These are phyloP conservation scores for Aspergillus steynii DNA, from an alignment of 495 filamentous ascomycete genomes.

Conservation along the genomic window DNA sequence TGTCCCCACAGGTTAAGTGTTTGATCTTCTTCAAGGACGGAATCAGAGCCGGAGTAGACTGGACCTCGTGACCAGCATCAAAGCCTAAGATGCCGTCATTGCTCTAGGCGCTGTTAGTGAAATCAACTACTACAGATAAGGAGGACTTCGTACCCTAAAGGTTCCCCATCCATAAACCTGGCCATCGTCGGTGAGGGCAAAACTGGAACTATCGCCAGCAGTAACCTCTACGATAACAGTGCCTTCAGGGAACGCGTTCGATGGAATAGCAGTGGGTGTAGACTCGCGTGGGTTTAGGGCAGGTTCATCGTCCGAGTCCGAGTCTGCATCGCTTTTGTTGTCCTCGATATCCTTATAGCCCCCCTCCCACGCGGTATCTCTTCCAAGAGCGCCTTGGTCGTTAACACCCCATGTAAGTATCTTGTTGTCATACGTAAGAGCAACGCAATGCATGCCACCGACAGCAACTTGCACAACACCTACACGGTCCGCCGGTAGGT, in stretches of 20 bases:
- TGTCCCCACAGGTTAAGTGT: constrained; percentile 56
- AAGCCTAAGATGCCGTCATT: constrained; percentile 62
- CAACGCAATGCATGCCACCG: constrained; percentile 67
- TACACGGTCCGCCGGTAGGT: constrained; percentile 56
- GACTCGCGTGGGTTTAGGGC: constrained; percentile 63
- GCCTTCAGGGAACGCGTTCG: constrained; percentile 49
- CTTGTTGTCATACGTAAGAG: constrained; percentile 61
- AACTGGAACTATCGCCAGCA: constrained; percentile 64
- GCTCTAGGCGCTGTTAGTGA: constrained; percentile 39
- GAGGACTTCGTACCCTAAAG: constrained; percentile 55
- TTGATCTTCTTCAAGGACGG: constrained; percentile 57
- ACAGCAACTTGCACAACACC: constrained; percentile 62
- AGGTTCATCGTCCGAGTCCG: constrained; percentile 52
- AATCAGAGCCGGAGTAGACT: constrained; percentile 51
- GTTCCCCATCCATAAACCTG: constrained; percentile 71
- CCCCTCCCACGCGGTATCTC: constrained; percentile 61
- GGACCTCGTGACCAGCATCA: constrained; percentile 40
- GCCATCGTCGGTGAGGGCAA: constrained; percentile 67
- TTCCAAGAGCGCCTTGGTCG: constrained; percentile 64
- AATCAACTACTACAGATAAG: background rate
- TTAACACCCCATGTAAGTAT: constrained; percentile 71
- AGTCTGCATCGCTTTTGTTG: constrained; percentile 49
- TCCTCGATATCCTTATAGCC: constrained; percentile 65
- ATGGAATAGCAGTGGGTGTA: constrained; percentile 57
- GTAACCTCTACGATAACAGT: constrained; percentile 60